A percentile compares a stretch with the other conserved stretches of the same genome.
Conservation (phyloP, 306 rosid species). For the Quercus alba region DNA sequence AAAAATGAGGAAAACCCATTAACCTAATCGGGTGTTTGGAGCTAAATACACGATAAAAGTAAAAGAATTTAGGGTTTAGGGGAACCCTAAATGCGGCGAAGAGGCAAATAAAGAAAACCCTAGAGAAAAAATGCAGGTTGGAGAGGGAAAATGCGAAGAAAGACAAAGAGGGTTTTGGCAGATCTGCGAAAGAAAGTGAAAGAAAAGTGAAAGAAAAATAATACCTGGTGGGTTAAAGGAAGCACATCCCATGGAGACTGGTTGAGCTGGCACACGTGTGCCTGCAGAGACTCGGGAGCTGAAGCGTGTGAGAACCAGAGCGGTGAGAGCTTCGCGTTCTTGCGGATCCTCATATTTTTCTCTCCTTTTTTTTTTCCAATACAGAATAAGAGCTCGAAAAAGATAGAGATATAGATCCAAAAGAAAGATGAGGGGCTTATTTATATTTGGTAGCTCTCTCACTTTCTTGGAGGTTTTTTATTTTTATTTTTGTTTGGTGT, state of each 20-base stretch:
- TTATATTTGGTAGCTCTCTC: background rate
- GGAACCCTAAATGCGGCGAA: conserved; percentile 46
- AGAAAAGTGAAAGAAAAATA: conserved; percentile 12
- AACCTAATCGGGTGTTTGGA: conserved; percentile 42
- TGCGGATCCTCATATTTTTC: conserved; percentile 71
- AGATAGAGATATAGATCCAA: background rate
- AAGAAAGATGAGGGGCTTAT: background rate
- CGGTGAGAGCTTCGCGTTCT: conserved; percentile 67
- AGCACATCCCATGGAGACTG: conserved; percentile 91
- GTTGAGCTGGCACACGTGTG: conserved; percentile 73
- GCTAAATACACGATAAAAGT: background rate
- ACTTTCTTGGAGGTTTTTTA: background rate
- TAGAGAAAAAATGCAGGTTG: conserved; percentile 19
- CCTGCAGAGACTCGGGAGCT: conserved; percentile 38
- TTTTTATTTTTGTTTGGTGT: background rate
- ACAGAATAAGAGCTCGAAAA: background rate
- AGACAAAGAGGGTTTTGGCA: conserved; percentile 4
- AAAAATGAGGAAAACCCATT: conserved; percentile 27
- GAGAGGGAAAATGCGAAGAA: background rate
- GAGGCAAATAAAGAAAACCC: conserved; percentile 31
- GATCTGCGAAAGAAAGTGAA: conserved; percentile 40
- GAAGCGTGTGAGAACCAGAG: conserved; percentile 36
- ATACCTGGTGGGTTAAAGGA: conserved; percentile 60
- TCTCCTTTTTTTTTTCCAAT: no score
- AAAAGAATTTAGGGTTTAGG: conserved; percentile 27